These are phyloP conservation scores for Clitopilus hobsonii DNA, from an alignment of 768 basidiomycete genomes.

Conservation along the genomic window DNA sequence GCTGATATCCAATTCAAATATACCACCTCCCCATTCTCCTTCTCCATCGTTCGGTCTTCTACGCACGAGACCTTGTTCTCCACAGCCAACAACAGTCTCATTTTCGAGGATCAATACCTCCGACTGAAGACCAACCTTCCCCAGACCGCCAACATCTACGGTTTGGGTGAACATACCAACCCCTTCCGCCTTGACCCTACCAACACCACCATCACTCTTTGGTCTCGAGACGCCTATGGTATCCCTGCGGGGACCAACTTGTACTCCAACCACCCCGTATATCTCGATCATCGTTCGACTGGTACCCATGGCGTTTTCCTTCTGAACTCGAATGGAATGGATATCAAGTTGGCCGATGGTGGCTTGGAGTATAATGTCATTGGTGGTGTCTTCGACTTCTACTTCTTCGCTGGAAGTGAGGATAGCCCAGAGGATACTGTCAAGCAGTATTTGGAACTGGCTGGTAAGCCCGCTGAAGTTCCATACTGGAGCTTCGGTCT, in stretches of 20 bases:
- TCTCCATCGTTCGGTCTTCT: conserved; percentile 45
- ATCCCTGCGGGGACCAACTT: conserved; percentile 55
- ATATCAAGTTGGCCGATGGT: conserved; percentile 56
- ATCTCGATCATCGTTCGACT: conserved; percentile 62
- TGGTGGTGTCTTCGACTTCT: conserved; percentile 74
- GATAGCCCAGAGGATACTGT: conserved; percentile 53
- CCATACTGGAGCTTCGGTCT: conserved; percentile 74
- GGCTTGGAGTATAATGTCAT: conserved; percentile 70
- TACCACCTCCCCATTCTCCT: conserved; percentile 55
- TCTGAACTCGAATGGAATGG: conserved; percentile 72
- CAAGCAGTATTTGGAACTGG: conserved; percentile 65
- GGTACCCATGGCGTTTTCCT: conserved; percentile 71
- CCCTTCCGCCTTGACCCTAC: conserved; percentile 51
- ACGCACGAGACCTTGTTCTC: conserved; percentile 57
- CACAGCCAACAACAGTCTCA: conserved; percentile 53
- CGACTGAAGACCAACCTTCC: conserved; percentile 65
- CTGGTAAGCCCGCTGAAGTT: conserved; percentile 64
- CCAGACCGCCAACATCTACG: conserved; percentile 63
- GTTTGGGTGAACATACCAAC: conserved; percentile 72
- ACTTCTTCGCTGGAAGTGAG: conserved; percentile 69
- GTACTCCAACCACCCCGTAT: conserved; percentile 73
- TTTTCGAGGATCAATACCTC: conserved; percentile 76
- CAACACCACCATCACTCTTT: conserved; percentile 47
- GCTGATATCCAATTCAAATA: conserved; percentile 57
- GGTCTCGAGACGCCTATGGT: conserved; percentile 64